Base-by-base conservation (phyloP, 2,329 filamentous ascomycete species). In the Cyphellophora europaea region DNA sequence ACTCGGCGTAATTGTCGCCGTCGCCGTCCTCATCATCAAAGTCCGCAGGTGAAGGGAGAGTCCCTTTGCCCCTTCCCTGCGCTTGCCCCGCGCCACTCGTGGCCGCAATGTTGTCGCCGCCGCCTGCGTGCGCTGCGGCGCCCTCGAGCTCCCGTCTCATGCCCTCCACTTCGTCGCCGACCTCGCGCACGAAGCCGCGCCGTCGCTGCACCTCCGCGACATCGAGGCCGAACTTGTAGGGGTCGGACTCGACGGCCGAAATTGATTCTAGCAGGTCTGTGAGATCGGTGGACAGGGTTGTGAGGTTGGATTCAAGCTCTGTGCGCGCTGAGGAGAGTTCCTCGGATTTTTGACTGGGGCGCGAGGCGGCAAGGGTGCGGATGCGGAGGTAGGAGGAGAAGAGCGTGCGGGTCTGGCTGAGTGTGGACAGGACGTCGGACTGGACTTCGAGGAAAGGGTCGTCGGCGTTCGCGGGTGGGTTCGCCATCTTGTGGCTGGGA, bases 331-430 rank as follows among this genome's bases (percentile, higher is more conserved):
- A 74, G 29, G 67, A 59, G 12, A 79, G 71, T 56, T 80, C 75
- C 10, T 86, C 87, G 12, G 84, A 88, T 28, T 70, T 69, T 11
- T 79, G 64, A 6, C 75, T 72, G 3, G 38, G 34, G 11, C 15
- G 17, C n/a, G 30, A 11, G 27, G 79, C 79, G 40, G 79, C 74
- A 16, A 93, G 79, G 30, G 87, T 91, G 54, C 87, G 85, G 63
- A 98, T 98, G 55, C 91, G 89, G 28, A 94, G 74, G 67, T 94
- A 98, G 11, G 88, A 95, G 45, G 83, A 79, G 69, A 95, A 95
- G 38, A 95, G 78, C 34, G 88, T 80, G 6, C 89, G 81, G 35
- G 85, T 82, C 11, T 76, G 77, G 47, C 81, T 73, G 45, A 98
- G 78, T 42, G 93, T 82, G 44, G 78, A 66, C 48, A 93, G 79